Evolutionary conservation across 1,284 basidiomycete species (phyloP).

Genomic region (Agaricales sp.): DNA sequence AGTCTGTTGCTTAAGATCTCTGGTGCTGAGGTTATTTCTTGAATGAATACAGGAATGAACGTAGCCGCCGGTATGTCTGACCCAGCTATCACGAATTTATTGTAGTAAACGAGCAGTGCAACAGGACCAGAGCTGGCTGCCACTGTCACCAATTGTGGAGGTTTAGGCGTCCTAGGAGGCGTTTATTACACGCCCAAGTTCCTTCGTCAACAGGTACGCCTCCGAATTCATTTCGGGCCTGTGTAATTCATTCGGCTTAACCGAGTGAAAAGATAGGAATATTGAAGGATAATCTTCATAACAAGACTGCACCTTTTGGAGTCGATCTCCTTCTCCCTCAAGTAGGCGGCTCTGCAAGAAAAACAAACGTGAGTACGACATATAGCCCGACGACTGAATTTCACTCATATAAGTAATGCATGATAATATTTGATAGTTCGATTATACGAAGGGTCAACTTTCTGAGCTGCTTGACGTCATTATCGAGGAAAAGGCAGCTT

Average conservation of each 20-base stretch:
- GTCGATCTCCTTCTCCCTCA: slow-evolving; percentile 62
- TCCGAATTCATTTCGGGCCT: background rate
- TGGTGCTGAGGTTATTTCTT: background rate
- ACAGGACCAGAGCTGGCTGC: background rate
- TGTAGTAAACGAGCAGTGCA: slow-evolving; percentile 15
- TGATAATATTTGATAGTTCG: slow-evolving; percentile 24
- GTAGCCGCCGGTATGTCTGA: slow-evolving; percentile 63
- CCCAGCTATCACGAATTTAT: slow-evolving; percentile 27
- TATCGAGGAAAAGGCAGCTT: slow-evolving; percentile 52
- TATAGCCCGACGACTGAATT: too few relatives aligned
- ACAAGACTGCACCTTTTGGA: slow-evolving; percentile 51
- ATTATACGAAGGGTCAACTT: slow-evolving; percentile 52
- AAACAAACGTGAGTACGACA: slow-evolving; percentile 42
- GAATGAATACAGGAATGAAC: slow-evolving; percentile 40
- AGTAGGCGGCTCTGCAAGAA: slow-evolving; percentile 48
- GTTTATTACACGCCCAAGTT: slow-evolving; percentile 72
- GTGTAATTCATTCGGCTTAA: background rate
- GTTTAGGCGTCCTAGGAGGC: slow-evolving; percentile 82
- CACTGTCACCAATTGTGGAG: slow-evolving; percentile 33
- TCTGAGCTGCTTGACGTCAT: slow-evolving; percentile 54
- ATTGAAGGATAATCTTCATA: slow-evolving; percentile 20
- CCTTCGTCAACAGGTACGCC: slow-evolving; percentile 52
- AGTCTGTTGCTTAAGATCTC: background rate
- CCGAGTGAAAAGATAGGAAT: background rate
- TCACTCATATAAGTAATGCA: background rate